phyloP scores from a whole-genome alignment of 2,329 filamentous ascomycete genomes.

The Cryoendolithus antarcticus region DNA sequence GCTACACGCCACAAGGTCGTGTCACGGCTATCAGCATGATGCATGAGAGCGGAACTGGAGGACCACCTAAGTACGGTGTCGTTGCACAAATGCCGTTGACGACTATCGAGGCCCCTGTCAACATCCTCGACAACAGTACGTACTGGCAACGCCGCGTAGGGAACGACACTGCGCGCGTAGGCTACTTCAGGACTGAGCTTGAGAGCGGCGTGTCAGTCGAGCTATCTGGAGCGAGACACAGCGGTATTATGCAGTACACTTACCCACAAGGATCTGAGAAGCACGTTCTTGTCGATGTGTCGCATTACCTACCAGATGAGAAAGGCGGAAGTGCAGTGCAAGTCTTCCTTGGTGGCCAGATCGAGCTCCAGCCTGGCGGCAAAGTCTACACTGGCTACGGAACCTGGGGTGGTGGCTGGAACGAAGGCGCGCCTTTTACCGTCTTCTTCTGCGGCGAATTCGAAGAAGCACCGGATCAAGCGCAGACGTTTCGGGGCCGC shows the following conservation, averaged over 20 bases:
- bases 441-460: conserved; percentile 53
- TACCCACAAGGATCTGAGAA: conserved; percentile 37
- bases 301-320: conserved; percentile 47
- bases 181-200: conserved; percentile 48
- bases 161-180: conserved; percentile 38
- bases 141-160: conserved; percentile 26
- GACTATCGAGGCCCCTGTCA: conserved; percentile 30
- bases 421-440: conserved; percentile 45
- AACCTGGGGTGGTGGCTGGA: conserved; percentile 53
- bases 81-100: conserved; percentile 38
- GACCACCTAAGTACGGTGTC: conserved; percentile 58
- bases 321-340: conserved; percentile 41
- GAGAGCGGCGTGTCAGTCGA: conserved; percentile 45
- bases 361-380: conserved; percentile 37
- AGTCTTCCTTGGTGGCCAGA: conserved; percentile 46
- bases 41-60: conserved; percentile 45
- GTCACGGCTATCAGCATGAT: conserved; percentile 33
- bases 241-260: conserved; percentile 48
- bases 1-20: conserved; percentile 24
- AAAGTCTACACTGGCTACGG: conserved; percentile 45
- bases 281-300: conserved; percentile 49
- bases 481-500: conserved; percentile 22
- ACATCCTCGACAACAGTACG: conserved; percentile 28
- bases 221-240: conserved; percentile 43
- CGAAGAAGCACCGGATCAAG: conserved; percentile 27